Base-by-base conservation (phyloP, 768 basidiomycete genomes). In the Russula sp. region DNA sequence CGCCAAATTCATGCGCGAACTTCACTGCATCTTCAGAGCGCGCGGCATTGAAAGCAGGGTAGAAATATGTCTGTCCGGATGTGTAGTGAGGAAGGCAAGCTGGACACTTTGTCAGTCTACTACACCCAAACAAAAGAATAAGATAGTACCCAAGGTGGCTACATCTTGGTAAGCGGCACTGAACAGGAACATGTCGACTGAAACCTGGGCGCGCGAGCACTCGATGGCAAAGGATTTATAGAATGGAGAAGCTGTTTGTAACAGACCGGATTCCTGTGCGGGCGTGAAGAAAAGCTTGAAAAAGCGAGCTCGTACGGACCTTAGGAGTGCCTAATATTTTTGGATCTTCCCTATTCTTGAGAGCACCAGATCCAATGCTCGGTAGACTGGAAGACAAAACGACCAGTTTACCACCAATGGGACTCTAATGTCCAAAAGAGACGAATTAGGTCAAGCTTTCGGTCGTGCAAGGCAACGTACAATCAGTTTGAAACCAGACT, bases 211-310 rank as follows among this genome's bases (percentile, higher is more conserved):
- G 63, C 95, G 86, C 14, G 96, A 98, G 73, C 96, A 98, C 70
- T 98, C 97, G 71, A 98, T 99, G 20, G 97, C 94, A 69, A 98
- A 98, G 0, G 92, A 93, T 80, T 99, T 99, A 82, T 98, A 98
- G 80, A 96, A 99, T 4, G 89, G 84, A 20, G 89, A 90, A 0
- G 91, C 94, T n/a, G 97, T 83, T 79, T 95, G 94, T 38, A 99
- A 83, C 14, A 99, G 80, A 18, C 85, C 84, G 14, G 93, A 95
- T 81, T 99, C 97, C 88, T 94, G 68, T 6, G 36, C 14, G n/a
- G 32, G 40, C 46, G 22, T 49, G 5, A 22, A 13, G 54, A 50
- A 59, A 52, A 38, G 14, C 2, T 7, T 14, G 11, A 55, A 46
- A 32, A 26, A 55, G n/a, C 24, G 5, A 36, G 10, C 3, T 11